Percentiles rank a stretch among this genome's conserved stretches.
Evolutionary conservation across 2,329 filamentous ascomycete species (phyloP).

Genomic region (Colletotrichum tofieldiae): DNA sequence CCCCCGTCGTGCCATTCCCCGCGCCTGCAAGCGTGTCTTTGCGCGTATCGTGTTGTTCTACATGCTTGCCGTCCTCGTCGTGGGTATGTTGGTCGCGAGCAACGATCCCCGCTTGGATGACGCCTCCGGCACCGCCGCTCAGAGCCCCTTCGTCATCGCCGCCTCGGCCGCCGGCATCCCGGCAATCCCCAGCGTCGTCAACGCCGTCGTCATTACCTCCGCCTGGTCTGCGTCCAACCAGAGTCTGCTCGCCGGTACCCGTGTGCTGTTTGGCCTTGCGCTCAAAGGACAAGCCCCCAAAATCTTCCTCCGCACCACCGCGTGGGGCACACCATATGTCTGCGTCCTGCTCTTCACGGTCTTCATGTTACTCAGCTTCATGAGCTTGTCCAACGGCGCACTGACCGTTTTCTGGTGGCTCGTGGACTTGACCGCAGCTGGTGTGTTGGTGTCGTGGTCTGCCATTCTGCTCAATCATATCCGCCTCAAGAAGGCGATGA

Average conservation of each 20-base stretch:
- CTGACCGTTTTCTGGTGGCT: conserved; percentile 76
- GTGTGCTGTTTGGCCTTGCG: conserved; percentile 70
- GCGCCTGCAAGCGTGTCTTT: conserved; percentile 48
- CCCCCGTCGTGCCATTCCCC: conserved; percentile 60
- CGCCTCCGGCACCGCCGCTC: conserved; percentile 64
- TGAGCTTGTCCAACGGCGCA: conserved; percentile 70
- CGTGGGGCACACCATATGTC: conserved; percentile 51
- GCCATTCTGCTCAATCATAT: conserved; percentile 70
- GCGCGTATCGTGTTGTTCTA: conserved; percentile 58
- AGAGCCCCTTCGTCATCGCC: conserved; percentile 66
- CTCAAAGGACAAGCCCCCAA: conserved; percentile 66
- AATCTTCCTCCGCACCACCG: conserved; percentile 55
- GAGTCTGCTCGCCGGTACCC: conserved; percentile 69
- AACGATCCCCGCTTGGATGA: conserved; percentile 65
- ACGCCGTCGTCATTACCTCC: conserved; percentile 68
- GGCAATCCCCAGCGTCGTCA: conserved; percentile 69
- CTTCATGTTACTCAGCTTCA: conserved; percentile 75
- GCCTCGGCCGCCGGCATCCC: conserved; percentile 68
- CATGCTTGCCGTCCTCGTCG: conserved; percentile 66
- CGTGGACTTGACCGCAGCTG: conserved; percentile 68
- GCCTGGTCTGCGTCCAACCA: conserved; percentile 67
- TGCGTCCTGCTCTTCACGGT: conserved; percentile 63
- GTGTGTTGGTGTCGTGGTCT: conserved; percentile 69
- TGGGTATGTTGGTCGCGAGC: conserved; percentile 68
- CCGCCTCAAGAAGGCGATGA: conserved; percentile 68